phyloP scores from a whole-genome alignment of 257 asterid species.

The Solanum lycopersicoides region DNA sequence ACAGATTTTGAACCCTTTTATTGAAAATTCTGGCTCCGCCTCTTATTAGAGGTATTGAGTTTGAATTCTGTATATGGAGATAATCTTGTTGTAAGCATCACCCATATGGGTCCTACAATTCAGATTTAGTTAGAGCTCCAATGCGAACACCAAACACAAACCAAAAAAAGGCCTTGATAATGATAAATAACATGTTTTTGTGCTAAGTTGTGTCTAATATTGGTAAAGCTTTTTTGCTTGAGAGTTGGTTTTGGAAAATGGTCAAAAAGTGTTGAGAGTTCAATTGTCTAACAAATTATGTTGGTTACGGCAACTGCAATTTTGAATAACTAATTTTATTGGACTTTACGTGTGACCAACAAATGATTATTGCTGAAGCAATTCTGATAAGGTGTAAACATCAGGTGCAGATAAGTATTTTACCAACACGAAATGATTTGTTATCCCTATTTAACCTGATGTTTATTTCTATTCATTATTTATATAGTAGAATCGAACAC shows the following conservation, averaged over 20 bases:
- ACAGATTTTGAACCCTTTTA: too few relatives aligned
- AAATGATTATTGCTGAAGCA: neutral
- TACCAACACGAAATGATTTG: neutral
- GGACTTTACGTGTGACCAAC: neutral
- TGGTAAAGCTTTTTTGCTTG: neutral
- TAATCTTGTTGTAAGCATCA: neutral
- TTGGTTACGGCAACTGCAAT: neutral
- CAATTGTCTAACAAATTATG: too few relatives aligned
- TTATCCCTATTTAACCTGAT: neutral
- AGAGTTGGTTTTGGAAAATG: neutral
- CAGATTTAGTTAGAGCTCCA: neutral
- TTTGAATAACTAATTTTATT: too few relatives aligned
- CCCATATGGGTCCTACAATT: neutral
- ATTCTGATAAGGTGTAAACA: neutral
- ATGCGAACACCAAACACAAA: fast-evolving
- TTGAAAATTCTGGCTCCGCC: too few relatives aligned
- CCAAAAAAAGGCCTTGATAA: neutral
- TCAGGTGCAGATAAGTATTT: neutral
- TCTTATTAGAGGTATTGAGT: neutral
- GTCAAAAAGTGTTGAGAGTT: neutral
- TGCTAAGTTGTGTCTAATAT: neutral
- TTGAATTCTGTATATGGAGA: neutral
- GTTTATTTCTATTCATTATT: neutral
- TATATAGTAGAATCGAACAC: neutral
- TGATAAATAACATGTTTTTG: neutral